These are phyloP conservation scores for Nicotiana knightiana DNA, from an alignment of 257 asterid species.

Conservation along the genomic window DNA sequence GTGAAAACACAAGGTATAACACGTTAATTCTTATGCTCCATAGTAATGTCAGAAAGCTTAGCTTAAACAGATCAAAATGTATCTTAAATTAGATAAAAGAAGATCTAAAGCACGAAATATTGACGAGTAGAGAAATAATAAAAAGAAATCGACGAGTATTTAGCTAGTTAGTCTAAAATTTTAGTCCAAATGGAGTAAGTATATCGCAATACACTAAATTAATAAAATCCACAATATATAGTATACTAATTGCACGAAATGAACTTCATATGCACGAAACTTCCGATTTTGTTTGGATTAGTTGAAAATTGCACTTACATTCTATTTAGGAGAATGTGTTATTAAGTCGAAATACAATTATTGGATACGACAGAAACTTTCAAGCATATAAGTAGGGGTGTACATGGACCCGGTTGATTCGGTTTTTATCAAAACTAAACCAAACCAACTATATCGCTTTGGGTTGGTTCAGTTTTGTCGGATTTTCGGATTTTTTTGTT, in stretches of 20 bases:
- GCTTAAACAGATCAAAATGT: not conserved
- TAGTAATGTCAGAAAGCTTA: not conserved
- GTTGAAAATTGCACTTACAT: not conserved
- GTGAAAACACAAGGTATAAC: not conserved
- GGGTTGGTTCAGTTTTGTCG: too few species aligned
- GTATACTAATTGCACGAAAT: not conserved
- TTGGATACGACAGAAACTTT: not conserved
- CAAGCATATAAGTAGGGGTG: too few species aligned
- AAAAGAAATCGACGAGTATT: not conserved
- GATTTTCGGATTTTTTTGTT: too few species aligned
- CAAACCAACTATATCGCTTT: too few species aligned
- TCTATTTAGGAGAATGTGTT: not conserved
- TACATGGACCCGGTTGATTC: too few species aligned
- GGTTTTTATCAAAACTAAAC: too few species aligned
- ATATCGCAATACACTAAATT: not conserved
- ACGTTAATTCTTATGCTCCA: not conserved
- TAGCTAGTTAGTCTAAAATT: not conserved
- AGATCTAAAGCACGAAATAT: not conserved
- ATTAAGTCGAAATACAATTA: not conserved
- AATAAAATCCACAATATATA: not conserved
- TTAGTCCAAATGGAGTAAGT: not conserved
- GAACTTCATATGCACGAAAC: not conserved
- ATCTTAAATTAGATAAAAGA: not conserved
- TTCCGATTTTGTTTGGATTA: not conserved
- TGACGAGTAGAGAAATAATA: not conserved